Base-by-base conservation (phyloP, 176 grass and related monocot species). In the Raddia distichophylla region DNA sequence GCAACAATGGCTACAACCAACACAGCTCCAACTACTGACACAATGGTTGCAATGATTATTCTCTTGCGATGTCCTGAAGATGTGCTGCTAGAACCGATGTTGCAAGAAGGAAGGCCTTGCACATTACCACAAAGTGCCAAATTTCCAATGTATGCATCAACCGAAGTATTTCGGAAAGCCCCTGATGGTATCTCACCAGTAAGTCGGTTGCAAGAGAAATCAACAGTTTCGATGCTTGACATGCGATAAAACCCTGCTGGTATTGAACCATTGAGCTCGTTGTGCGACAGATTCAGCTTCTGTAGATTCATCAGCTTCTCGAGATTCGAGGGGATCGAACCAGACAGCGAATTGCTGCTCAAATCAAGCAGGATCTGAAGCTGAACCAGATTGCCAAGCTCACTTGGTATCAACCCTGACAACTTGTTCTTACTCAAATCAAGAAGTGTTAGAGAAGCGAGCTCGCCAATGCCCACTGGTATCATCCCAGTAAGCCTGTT, bases 161-260 rank as follows among this genome's bases (percentile, higher is more conserved):
- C 32, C 9, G 88, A 84, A 73, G 83, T 40, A 49, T 88, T 87
- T 45, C 27, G 65, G 67, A 99, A 91, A 74, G 72, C 91, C 43
- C 91, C 87, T 20, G 32, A 79, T 1, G 96, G 96, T 84, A 99
- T 80, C 8, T 58, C 5, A 9, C 96, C 96, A 0, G 67, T 90
- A 33, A 99, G 93, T 68, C 44, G 83, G 71, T 99, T 99, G 65
- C 91, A 91, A 59, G 96, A 99, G 82, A 99, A 95, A 89, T 99
- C 96, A 60, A 95, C 87, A 3, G 54, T 80, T 8, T 91, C 93
- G 11, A 99, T 73, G 86, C 96, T 95, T n/a, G 51, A 57, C 96
- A 99, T 91, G 17, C 45, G 0, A 33, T 84, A 93, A 32, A 99
- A 89, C 15, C 52, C 52, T 69, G 58, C 5, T 42, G 90, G 96